Base-by-base conservation (phyloP, 495 filamentous ascomycete species). In the Tuber umbilicatum region DNA sequence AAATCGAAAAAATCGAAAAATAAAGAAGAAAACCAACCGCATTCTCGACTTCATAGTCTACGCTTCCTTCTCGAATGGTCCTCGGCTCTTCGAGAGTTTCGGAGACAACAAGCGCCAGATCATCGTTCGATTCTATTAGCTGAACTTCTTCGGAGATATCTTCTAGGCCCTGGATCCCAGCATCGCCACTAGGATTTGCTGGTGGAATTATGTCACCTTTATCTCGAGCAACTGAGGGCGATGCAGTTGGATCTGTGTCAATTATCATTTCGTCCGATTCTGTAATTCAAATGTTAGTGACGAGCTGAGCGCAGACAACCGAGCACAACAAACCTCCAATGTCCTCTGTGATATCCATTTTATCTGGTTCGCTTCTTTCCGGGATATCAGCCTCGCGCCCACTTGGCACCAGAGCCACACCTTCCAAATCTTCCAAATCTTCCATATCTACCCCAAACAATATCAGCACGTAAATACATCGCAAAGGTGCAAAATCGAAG, bases 11-110 rank as follows among this genome's bases (percentile, higher is more conserved):
- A 5, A 47, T 2, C 5, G 5, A 50, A 50, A n/a, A 10, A 55
- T 47, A 5, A 31, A 9, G 31, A 60, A 27, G 31, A 64, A 17
- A 21, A 74, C 77, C 70, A 74, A 79, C 77, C 31, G 75, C 76
- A 23, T 78, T 60, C 2, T 69, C 35, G 50, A 79, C 71, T 27
- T 79, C 77, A 21, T 78, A 79, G 43, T 79, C 76, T 35, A 72
- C 76, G 45, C 70, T 79, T 50, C 67, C 69, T 3, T 69, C 71
- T 41, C 71, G 19, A 42, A 64, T 64, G 14, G 31, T 19, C 27
- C 27, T 64, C 27, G 27, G 55, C 10, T 64, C 55, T 64, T 64
- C 55, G 12, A 35, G 55, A n/a, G 31, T 35, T 35, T 64, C 55
- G 7, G 27, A 17, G 12, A 35, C 16, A 35, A 64, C 0, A 35